Percentiles rank a stretch among this genome's conserved stretches.
Conservation (phyloP, 2,329 filamentous ascomycete genomes). For the Diaporthe vaccinii region DNA sequence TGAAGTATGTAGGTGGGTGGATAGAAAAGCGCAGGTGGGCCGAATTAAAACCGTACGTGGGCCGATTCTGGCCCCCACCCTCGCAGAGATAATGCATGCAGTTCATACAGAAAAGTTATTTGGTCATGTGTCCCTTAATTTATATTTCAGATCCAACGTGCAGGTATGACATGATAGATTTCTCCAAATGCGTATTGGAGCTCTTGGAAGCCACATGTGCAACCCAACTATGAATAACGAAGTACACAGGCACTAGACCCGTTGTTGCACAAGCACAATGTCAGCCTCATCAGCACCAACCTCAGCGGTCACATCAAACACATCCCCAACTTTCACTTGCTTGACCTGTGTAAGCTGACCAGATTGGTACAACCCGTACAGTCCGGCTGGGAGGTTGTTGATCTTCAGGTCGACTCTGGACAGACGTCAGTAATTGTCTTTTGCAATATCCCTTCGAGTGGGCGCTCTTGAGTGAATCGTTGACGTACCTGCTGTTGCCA, state of each 20-base stretch:
- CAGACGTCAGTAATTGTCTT: background rate
- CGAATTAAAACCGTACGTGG: too few species aligned
- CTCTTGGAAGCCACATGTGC: background rate
- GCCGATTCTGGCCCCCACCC: too few species aligned
- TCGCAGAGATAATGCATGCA: background rate
- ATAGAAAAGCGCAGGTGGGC: too few species aligned
- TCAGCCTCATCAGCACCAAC: slow-evolving; percentile 24
- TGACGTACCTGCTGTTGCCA: slow-evolving; percentile 2
- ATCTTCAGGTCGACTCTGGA: slow-evolving; percentile 11
- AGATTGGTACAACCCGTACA: slow-evolving; percentile 29
- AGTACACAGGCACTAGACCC: background rate
- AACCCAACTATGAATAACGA: background rate
- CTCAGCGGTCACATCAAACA: slow-evolving; percentile 3
- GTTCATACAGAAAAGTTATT: background rate
- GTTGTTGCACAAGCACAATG: slow-evolving; percentile 13
- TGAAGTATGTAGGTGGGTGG: too few species aligned
- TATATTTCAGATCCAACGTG: background rate
- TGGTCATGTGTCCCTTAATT: background rate
- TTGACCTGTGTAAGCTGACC: slow-evolving; percentile 1
- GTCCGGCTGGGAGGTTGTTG: slow-evolving; percentile 21
- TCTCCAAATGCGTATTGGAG: background rate
- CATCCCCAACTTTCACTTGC: background rate
- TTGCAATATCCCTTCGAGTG: background rate
- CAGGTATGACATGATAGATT: background rate
- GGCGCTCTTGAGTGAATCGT: too few species aligned